Evolutionary conservation across 1,284 basidiomycete species (phyloP), one percentile per base, ranked within the genome.

Genomic region (Paramarasmius palmivorus): DNA sequence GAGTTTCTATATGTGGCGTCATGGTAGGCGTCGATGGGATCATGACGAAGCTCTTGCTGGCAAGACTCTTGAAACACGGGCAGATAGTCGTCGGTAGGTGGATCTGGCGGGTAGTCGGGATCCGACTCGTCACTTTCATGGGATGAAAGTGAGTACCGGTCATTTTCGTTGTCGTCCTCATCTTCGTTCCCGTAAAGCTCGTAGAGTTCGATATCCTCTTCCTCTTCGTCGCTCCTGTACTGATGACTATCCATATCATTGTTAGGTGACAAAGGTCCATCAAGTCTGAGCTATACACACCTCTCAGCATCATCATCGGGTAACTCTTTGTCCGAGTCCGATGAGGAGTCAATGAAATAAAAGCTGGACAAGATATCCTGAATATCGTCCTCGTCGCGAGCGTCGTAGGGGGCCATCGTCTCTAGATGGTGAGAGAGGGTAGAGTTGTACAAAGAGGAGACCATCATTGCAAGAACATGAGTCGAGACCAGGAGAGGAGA

Each of bases 311-410:
- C 49, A 19, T 17, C 26, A 25, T 19, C 15, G 15, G n/a, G 22
- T 19, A 40, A 17, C 17, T 50, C 39, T 20, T 23, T 29, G 25
- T 29, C 22, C 19, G 36, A 38, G 3, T 34, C 46, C 25, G 23
- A 42, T 25, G 15, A 23, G 36, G 14, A 23, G 35, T 40, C 37
- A 12, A n/a, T 23, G 34, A 55, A 36, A 26, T 55, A 55, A 20
- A 55, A 55, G 3, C 38, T 39, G 4, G 49, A 51, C 22, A 55
- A 49, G 25, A 52, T 46, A n/a, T 55, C 54, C 32, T 55, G 49
- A 14, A 55, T 51, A 19, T 55, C 50, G 32, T 55, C 50, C n/a
- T 51, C 41, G 12, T 55, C 53, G 10, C 14, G 15, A 46, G 44
- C 10, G 25, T 26, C 32, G 23, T 32, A 32, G 7, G 29, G 29